Conservation (phyloP, 2,329 filamentous ascomycete genomes). For the Ceratocystis alfenasii region DNA sequence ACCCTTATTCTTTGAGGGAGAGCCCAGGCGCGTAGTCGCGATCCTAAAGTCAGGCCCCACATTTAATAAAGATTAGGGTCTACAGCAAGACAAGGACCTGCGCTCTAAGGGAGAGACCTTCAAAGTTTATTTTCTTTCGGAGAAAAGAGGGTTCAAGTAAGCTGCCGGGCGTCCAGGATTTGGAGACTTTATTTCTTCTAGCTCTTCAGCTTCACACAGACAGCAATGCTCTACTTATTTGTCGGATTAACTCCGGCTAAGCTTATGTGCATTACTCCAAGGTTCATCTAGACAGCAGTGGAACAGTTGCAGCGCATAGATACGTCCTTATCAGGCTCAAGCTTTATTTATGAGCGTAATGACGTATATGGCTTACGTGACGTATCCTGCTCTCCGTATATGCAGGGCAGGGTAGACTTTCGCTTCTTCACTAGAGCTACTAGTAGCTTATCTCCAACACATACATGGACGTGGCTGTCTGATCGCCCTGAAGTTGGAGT, state of each 20-base stretch:
- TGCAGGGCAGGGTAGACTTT: too few species aligned
- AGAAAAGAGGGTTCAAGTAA: not conserved
- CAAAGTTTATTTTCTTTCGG: not conserved
- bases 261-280: not conserved
- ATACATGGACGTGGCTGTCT: not conserved
- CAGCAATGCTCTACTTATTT: not conserved
- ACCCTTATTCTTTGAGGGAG: not conserved
- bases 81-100: not conserved
- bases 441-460: not conserved
- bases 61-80: conserved; percentile 1
- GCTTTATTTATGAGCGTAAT: too few species aligned
- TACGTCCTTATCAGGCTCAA: too few species aligned
- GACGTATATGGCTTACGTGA: too few species aligned
- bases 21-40: not conserved
- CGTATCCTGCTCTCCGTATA: too few species aligned
- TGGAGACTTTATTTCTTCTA: not conserved
- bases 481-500: not conserved
- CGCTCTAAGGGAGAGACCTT: not conserved
- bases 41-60: not conserved
- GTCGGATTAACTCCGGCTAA: not conserved
- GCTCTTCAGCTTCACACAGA: not conserved
- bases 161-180: not conserved
- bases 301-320: not conserved
- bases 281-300: not conserved
- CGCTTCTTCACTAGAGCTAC: not conserved